Percentiles rank a stretch among this genome's conserved stretches.
Conservation (phyloP, 2,329 filamentous ascomycete species). For the Fusarium sp. region DNA sequence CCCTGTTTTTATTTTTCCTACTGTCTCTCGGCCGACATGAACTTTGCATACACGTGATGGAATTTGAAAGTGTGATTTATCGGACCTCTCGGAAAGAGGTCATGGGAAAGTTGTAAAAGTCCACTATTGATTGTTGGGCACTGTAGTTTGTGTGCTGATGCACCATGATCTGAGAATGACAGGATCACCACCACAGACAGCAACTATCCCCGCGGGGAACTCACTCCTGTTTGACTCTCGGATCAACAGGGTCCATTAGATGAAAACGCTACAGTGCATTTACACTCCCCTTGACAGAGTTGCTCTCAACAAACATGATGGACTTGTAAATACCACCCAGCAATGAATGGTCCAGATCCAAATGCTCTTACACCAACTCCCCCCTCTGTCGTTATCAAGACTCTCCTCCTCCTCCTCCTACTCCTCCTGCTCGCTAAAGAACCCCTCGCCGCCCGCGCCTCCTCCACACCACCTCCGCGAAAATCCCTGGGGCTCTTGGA, state of each 20-base stretch:
- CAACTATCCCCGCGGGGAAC: constrained; percentile 1
- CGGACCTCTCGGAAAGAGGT: constrained; percentile 30
- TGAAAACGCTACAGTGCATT: neutral
- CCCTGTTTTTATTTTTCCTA: neutral
- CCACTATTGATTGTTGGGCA: neutral
- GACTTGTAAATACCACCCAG: constrained; percentile 18
- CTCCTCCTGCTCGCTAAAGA: constrained; percentile 14
- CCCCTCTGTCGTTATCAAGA: constrained; percentile 26
- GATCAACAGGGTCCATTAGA: neutral
- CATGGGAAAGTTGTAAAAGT: constrained; percentile 30
- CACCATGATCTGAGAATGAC: constrained; percentile 37
- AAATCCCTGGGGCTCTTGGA: constrained; percentile 19
- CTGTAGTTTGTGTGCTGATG: constrained; percentile 11
- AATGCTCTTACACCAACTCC: constrained; percentile 26
- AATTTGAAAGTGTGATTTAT: constrained; percentile 22
- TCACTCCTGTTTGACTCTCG: neutral
- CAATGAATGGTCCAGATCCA: constrained; percentile 1
- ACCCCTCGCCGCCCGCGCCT: constrained; percentile 3
- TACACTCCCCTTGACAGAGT: neutral
- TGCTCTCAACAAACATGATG: neutral
- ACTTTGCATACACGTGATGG: constrained; percentile 28
- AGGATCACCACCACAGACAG: constrained; percentile 1
- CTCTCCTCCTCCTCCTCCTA: constrained; percentile 23
- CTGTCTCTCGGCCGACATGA: constrained; percentile 27
- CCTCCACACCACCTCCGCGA: constrained; percentile 27